These are phyloP conservation scores for California macrophylla DNA, from an alignment of 441 rosid genomes.

Conservation along the genomic window DNA sequence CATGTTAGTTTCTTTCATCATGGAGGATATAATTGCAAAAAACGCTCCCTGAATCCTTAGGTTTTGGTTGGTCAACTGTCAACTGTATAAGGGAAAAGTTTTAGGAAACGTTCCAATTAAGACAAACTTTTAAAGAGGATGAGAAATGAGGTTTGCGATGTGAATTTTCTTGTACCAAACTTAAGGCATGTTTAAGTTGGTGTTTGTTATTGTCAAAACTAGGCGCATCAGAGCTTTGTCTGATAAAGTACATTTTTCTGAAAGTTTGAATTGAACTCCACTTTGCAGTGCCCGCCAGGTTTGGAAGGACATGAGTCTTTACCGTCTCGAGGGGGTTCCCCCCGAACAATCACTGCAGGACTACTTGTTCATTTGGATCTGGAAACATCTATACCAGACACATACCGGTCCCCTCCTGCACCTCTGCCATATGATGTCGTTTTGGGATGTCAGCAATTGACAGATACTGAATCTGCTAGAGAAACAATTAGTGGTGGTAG, in stretches of 20 bases:
- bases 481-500: constrained; percentile 37
- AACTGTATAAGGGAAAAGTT: background rate
- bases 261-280: constrained; percentile 13
- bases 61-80: background rate
- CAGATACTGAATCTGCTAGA: constrained; percentile 35
- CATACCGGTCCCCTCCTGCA: constrained; percentile 42
- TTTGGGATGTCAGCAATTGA: constrained; percentile 30
- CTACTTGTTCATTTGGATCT: constrained; percentile 45
- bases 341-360: constrained; percentile 33
- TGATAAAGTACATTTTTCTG: constrained; percentile 10
- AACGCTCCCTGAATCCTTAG: background rate
- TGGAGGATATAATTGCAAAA: background rate
- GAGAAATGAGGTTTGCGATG: background rate
- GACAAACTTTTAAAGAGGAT: background rate
- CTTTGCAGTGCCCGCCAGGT: constrained; percentile 43
- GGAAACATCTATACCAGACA: constrained; percentile 47
- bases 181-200: background rate
- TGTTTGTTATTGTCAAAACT: background rate
- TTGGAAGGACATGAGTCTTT: constrained; percentile 33
- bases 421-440: constrained; percentile 63
- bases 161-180: background rate
- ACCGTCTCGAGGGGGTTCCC: constrained; percentile 30
- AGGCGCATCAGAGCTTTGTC: background rate
- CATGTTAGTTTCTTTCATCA: background rate
- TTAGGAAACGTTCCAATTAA: background rate